Percentiles rank a stretch among this genome's conserved stretches.
These are phyloP conservation scores for Anacardium occidentale DNA, from an alignment of 345 rosid species.

Conservation along the genomic window DNA sequence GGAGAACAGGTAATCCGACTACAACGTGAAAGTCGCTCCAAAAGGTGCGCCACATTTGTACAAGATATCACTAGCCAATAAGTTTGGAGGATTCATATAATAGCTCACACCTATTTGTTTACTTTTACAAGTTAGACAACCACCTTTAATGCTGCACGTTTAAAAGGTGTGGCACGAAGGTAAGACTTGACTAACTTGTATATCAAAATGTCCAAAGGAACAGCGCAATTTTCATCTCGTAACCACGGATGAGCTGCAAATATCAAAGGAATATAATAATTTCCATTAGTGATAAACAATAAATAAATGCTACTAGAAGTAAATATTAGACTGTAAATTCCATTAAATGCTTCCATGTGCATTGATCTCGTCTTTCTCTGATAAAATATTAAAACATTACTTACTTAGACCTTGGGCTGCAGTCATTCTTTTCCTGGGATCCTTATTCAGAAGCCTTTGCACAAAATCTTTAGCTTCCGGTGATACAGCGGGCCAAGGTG, in stretches of 20 bases:
- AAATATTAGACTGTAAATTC: not conserved
- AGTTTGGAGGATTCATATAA: not conserved
- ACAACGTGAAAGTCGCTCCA: not conserved
- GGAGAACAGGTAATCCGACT: not conserved
- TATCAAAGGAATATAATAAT: slow-evolving; percentile 10
- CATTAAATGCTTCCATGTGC: not conserved
- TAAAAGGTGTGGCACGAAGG: slow-evolving; percentile 70
- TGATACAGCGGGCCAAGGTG: slow-evolving; percentile 90
- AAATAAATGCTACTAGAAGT: not conserved
- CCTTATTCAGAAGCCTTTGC: slow-evolving; percentile 90
- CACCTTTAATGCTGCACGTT: slow-evolving; percentile 86
- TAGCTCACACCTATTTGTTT: not conserved
- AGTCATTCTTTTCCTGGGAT: slow-evolving; percentile 95
- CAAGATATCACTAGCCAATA: not conserved
- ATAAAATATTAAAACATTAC: slow-evolving; percentile 13
- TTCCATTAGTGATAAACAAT: slow-evolving; percentile 12
- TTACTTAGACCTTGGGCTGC: slow-evolving; percentile 92
- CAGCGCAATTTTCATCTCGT: slow-evolving; percentile 47
- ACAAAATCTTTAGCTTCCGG: slow-evolving; percentile 89
- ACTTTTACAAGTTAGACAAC: slow-evolving; percentile 14
- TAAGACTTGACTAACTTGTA: slow-evolving; percentile 78
- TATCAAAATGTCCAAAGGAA: slow-evolving; percentile 76
- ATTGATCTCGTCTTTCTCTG: not conserved
- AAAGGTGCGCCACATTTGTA: not conserved
- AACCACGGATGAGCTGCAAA: slow-evolving; percentile 93